These are phyloP conservation scores for Euryodendron excelsum DNA, from an alignment of 148 eudicot genomes.

Conservation along the genomic window DNA sequence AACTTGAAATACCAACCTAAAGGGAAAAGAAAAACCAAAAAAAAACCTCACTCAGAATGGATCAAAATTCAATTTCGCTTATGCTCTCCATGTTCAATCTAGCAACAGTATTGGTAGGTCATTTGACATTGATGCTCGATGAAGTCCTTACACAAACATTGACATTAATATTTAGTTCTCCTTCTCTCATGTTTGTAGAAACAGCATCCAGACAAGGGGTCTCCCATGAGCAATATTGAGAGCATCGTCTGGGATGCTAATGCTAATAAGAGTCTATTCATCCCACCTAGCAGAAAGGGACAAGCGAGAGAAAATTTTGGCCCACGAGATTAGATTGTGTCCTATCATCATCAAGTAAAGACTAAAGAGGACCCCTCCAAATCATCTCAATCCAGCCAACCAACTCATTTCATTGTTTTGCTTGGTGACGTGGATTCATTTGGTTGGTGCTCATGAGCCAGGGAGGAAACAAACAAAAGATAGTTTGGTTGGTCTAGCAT, in stretches of 20 bases:
- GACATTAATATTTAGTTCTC: too few species aligned
- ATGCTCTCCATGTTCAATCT: too few species aligned
- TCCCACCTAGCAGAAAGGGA: conserved; percentile 11
- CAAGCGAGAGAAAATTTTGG: conserved; percentile 6
- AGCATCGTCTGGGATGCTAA: not conserved
- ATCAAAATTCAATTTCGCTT: too few species aligned
- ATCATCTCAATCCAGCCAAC: conserved; percentile 1
- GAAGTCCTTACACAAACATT: too few species aligned
- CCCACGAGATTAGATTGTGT: conserved; percentile 9
- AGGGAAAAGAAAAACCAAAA: too few species aligned
- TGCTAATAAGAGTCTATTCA: not conserved
- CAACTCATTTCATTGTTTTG: conserved; percentile 9
- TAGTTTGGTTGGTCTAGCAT: too few species aligned
- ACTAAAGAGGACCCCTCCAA: not conserved
- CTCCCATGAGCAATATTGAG: not conserved
- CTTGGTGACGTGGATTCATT: not conserved
- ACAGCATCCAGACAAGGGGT: not conserved
- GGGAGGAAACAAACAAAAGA: not conserved
- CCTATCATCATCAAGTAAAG: too few species aligned
- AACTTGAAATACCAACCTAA: too few species aligned
- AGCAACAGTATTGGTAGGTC: too few species aligned
- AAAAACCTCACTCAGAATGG: too few species aligned
- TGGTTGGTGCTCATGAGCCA: not conserved
- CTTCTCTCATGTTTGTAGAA: not conserved
- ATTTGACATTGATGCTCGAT: too few species aligned